Base-by-base conservation (phyloP, 352 stramenopile species). In the Globisporangium paroecandrum region DNA sequence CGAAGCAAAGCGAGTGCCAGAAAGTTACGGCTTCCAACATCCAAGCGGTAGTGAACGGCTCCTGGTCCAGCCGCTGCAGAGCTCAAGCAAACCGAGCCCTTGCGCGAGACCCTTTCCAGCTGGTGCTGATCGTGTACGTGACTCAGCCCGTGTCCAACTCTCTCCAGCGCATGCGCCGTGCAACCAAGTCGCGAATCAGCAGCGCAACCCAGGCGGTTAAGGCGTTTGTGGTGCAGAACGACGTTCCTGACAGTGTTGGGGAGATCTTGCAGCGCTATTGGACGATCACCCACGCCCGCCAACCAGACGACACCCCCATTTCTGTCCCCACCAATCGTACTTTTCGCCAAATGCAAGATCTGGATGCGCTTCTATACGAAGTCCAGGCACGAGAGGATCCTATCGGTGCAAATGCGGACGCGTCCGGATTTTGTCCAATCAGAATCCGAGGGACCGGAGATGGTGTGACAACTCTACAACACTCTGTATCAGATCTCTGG, bases 41-140 rank as follows among this genome's bases (percentile, higher is more conserved):
- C 1, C 6, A 56, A 29, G n/a, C n/a, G 5, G n/a, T 32, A 12
- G 5, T 56, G 0, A 29, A 15, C 49, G 22, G 49, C n/a, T 56
- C 49, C n/a, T 56, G 49, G 49, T 32, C n/a, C n/a, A 56, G 49
- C n/a, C n/a, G 1, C n/a, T 56, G n/a, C 49, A 25, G 49, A 56
- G 49, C 49, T 15, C 49, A 56, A 27, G 49, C 49, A 29, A 56
- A 56, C 22, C 8, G 8, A 56, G n/a, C 3, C 15, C 15, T 13
- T 54, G 18, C 20, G 5, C n/a, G 47, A 24, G 8, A 56, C n/a
- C 22, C n/a, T 25, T 56, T 32, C 49, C n/a, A 56, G 49, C 22
- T 32, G 6, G 13, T 56, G 22, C 9, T 32, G 0, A 27, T 56
- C n/a, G 49, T 32, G 5, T 32, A 32, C 10, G 12, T 56, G n/a